phyloP scores from a whole-genome alignment of 306 rosid genomes.

The Sindora glabra region DNA sequence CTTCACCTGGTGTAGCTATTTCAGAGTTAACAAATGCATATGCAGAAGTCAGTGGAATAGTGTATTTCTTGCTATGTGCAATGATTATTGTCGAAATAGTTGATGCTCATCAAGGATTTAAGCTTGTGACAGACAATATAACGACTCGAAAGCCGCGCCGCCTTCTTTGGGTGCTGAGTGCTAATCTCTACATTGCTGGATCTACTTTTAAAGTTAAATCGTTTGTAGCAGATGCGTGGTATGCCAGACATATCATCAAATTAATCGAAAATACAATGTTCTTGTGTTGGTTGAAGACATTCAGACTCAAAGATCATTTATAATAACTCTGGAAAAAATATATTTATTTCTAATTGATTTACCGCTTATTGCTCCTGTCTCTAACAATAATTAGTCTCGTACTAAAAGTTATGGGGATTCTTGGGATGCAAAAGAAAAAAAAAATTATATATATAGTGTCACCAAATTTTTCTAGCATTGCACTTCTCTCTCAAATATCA shows the following conservation, averaged over 20 bases:
- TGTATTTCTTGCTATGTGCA: slow-evolving; percentile 93
- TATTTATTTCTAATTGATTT: too few relatives aligned
- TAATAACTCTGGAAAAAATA: too few relatives aligned
- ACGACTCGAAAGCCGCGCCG: slow-evolving; percentile 83
- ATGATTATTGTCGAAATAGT: slow-evolving; percentile 93
- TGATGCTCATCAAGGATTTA: slow-evolving; percentile 98
- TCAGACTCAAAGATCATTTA: background rate
- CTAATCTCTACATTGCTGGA: slow-evolving; percentile 11
- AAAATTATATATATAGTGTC: too few relatives aligned
- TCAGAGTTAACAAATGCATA: slow-evolving; percentile 79
- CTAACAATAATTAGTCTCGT: too few relatives aligned
- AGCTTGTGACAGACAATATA: slow-evolving; percentile 86
- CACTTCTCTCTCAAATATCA: too few relatives aligned
- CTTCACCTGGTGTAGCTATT: slow-evolving; percentile 85
- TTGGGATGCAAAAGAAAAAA: too few relatives aligned
- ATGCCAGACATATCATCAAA: background rate
- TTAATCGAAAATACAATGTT: background rate
- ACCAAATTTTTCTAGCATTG: too few relatives aligned
- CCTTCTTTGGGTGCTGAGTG: slow-evolving; percentile 96
- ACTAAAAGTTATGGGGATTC: too few relatives aligned
- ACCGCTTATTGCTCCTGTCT: too few relatives aligned
- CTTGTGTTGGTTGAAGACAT: background rate
- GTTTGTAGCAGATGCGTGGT: background rate
- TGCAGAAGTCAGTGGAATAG: slow-evolving; percentile 93
- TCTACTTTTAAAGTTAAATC: background rate